Percentiles rank a stretch among this genome's conserved stretches.
Evolutionary conservation across 257 asterid genomes (phyloP).

Genomic region (Salvia hispanica): DNA sequence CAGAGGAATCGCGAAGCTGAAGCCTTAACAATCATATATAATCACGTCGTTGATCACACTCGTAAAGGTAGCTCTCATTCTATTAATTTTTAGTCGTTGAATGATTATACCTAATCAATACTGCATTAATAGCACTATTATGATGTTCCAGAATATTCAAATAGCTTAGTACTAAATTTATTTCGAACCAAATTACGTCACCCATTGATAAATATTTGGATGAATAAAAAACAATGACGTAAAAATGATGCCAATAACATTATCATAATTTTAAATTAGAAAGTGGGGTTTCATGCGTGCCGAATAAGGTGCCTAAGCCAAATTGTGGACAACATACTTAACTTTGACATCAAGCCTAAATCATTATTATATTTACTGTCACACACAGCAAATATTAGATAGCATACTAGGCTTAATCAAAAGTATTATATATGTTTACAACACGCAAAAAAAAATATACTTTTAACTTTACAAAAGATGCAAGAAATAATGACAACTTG

Average conservation of each 20-base stretch:
- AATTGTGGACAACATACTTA: conserved; percentile 55
- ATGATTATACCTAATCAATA: conserved; percentile 44
- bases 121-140: conserved; percentile 27
- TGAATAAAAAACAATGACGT: conserved; percentile 26
- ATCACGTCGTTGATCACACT: conserved; percentile 15
- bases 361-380: conserved; percentile 42
- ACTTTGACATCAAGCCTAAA: conserved; percentile 70
- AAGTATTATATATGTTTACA: background rate
- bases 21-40: conserved; percentile 3
- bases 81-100: conserved; percentile 5
- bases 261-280: background rate
- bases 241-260: conserved; percentile 32
- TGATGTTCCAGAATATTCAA: background rate
- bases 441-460: too few relatives aligned
- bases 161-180: background rate
- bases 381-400: conserved; percentile 17
- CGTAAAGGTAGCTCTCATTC: conserved; percentile 47
- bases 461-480: background rate
- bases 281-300: background rate
- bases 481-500: too few relatives aligned
- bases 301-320: too few relatives aligned
- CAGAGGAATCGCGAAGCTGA: too few relatives aligned
- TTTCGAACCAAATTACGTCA: background rate
- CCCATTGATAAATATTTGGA: background rate
- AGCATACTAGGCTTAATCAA: conserved; percentile 33